Evolutionary conservation across 2,329 filamentous ascomycete genomes (phyloP).

Genomic region (Penicillium fuscoglaucum): DNA sequence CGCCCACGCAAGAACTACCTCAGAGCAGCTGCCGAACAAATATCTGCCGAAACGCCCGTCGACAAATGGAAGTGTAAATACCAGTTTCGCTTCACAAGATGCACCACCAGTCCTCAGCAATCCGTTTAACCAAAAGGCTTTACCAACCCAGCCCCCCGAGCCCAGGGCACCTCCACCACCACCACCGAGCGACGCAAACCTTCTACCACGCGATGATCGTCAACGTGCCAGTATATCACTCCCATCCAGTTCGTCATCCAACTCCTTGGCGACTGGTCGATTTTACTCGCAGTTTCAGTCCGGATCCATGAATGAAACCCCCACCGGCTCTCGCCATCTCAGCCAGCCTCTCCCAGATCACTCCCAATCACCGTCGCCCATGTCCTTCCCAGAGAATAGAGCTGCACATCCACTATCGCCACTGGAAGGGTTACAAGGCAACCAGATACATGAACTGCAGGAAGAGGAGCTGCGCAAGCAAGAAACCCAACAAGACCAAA

Average conservation of each 20-base stretch:
- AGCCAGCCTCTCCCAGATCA: constrained; percentile 8
- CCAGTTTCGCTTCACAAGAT: neutral
- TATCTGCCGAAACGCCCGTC: constrained; percentile 3
- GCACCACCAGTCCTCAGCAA: neutral
- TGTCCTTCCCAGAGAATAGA: constrained; percentile 7
- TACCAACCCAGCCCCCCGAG: neutral
- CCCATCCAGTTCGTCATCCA: constrained; percentile 3
- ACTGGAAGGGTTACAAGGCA: constrained; percentile 1
- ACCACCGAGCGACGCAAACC: neutral
- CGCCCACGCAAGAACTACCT: neutral
- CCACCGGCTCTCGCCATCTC: constrained; percentile 6
- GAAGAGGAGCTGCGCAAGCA: neutral
- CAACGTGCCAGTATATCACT: constrained; percentile 14
- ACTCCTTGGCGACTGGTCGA: constrained; percentile 9
- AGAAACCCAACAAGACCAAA: neutral
- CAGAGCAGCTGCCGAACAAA: constrained; percentile 3
- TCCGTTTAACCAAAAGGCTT: neutral
- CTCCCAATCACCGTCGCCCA: constrained; percentile 2
- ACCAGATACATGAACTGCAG: neutral
- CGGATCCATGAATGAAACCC: neutral
- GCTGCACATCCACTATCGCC: neutral
- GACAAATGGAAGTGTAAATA: neutral
- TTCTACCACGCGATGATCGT: neutral
- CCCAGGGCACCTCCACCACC: neutral
- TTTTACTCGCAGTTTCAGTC: constrained; percentile 22